Evolutionary conservation across 2,329 filamentous ascomycete species (phyloP), one percentile per base, ranked within the genome.

Genomic region (Ophiognomonia clavigignenti-juglandacearum): DNA sequence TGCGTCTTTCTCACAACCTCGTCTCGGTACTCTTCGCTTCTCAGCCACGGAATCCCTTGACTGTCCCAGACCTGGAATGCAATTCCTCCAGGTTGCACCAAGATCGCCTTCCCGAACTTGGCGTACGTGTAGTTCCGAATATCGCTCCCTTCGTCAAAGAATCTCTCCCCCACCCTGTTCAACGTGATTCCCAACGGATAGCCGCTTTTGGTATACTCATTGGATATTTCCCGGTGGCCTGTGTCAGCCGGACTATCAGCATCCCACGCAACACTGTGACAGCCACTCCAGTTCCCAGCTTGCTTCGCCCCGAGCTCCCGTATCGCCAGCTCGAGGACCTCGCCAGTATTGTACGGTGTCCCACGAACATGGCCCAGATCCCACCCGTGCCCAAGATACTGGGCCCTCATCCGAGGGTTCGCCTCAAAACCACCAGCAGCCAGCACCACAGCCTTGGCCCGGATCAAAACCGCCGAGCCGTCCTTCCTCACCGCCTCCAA

Each of bases 91-190:
- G 80, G 77, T 54, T 86, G 82, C 13, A 65, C 61, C 16, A 85
- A 64, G 39, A 86, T 83, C 9, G 75, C 79, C 13, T 72, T 65
- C 1, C 83, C 82, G 55, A 85, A 83, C 54, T 76, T 76, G 22
- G 82, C 83, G 54, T 86, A 86, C 0, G 82, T 86, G 56, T 78
- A 85, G 57, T 86, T 86, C 3, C 82, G 68, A 53, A 85, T 60
- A 54, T 86, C 82, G 8, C 77, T 55, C 0, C 82, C 83, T 57
- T 86, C 83, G 54, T 86, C 82, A 0, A 86, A 80, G 56, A 86
- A 86, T 1, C 83, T 68, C 35, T 72, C 57, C 0, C 82, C 83
- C 0, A 73, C 56, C 0, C 61, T 60, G 54, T 86, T 86, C 14
- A 86, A 48, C 75, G 84, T 85, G 11, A 86, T 54, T 0, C 82